Percentiles rank a stretch among this genome's conserved stretches.
These are phyloP conservation scores for Zelopaecilomyces penicillatus DNA, from an alignment of 2,329 filamentous ascomycete genomes.

Conservation along the genomic window DNA sequence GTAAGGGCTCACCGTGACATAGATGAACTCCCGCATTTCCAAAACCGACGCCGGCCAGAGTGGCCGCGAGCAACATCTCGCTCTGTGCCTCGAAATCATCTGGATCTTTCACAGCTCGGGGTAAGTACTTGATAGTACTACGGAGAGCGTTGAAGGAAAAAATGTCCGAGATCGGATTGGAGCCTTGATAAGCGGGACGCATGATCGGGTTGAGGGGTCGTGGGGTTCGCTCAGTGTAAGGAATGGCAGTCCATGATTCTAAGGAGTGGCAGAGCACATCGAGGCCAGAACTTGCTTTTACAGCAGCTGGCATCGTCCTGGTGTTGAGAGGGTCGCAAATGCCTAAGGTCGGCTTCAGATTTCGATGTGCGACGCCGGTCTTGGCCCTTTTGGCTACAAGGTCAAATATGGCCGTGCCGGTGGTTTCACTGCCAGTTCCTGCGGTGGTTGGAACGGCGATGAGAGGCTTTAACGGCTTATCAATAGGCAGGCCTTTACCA, in stretches of 20 bases:
- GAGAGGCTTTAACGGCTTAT: slow-evolving; percentile 62
- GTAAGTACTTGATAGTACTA: slow-evolving; percentile 84
- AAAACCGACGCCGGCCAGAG: slow-evolving; percentile 89
- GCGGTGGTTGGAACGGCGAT: slow-evolving; percentile 78
- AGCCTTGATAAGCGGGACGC: slow-evolving; percentile 89
- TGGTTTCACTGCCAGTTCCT: slow-evolving; percentile 86
- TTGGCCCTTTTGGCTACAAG: slow-evolving; percentile 83
- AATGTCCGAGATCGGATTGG: slow-evolving; percentile 95
- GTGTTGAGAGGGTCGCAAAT: slow-evolving; percentile 86
- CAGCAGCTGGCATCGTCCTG: slow-evolving; percentile 87
- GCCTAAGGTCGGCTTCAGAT: slow-evolving; percentile 88
- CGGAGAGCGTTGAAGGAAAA: slow-evolving; percentile 83
- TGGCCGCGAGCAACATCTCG: slow-evolving; percentile 92
- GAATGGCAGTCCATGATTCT: slow-evolving; percentile 96
- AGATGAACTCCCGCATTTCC: slow-evolving; percentile 94
- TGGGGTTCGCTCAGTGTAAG: slow-evolving; percentile 77
- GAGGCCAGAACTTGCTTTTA: slow-evolving; percentile 83
- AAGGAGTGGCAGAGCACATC: slow-evolving; percentile 94
- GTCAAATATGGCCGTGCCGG: slow-evolving; percentile 96
- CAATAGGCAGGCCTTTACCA: slow-evolving; percentile 74
- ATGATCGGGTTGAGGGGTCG: slow-evolving; percentile 83
- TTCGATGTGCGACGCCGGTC: slow-evolving; percentile 91
- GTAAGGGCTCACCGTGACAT: slow-evolving; percentile 38
- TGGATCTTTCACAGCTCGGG: slow-evolving; percentile 75
- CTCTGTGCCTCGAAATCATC: slow-evolving; percentile 89